Conservation (phyloP, 495 filamentous ascomycete genomes). For the Apodospora peruviana region DNA sequence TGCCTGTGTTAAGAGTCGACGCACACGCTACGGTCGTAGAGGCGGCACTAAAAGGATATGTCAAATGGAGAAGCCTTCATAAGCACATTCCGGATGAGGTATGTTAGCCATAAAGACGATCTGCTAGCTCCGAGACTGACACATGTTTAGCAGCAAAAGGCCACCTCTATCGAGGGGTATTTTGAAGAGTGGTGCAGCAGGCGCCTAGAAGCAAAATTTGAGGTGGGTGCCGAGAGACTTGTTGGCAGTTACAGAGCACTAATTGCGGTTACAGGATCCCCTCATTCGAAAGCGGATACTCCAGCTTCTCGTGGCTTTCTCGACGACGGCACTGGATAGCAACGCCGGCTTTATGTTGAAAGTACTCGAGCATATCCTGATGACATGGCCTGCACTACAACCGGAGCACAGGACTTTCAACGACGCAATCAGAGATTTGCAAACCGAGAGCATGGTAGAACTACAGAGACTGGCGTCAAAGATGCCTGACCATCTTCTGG, state of each 20-base stretch:
- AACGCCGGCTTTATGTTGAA: constrained; percentile 75
- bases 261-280: constrained; percentile 58
- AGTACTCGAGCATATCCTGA: constrained; percentile 83
- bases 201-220: constrained; percentile 68
- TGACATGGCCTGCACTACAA: constrained; percentile 66
- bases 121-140: neutral
- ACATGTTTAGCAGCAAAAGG: constrained; percentile 49
- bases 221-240: constrained; percentile 38
- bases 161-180: constrained; percentile 55
- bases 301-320: constrained; percentile 79
- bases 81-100: constrained; percentile 51
- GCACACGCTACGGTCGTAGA: constrained; percentile 87
- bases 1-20: constrained; percentile 72
- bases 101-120: constrained; percentile 23
- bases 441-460: constrained; percentile 74
- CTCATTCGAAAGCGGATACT: constrained; percentile 77
- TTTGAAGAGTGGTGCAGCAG: constrained; percentile 78
- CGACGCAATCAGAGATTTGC: constrained; percentile 87
- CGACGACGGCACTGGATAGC: constrained; percentile 72
- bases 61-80: constrained; percentile 62
- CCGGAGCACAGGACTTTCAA: constrained; percentile 66
- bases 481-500: constrained; percentile 82
- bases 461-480: constrained; percentile 82
- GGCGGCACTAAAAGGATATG: constrained; percentile 84
- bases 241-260: neutral